Conservation (phyloP, 2,329 filamentous ascomycete genomes). For the Fusarium anguioides region DNA sequence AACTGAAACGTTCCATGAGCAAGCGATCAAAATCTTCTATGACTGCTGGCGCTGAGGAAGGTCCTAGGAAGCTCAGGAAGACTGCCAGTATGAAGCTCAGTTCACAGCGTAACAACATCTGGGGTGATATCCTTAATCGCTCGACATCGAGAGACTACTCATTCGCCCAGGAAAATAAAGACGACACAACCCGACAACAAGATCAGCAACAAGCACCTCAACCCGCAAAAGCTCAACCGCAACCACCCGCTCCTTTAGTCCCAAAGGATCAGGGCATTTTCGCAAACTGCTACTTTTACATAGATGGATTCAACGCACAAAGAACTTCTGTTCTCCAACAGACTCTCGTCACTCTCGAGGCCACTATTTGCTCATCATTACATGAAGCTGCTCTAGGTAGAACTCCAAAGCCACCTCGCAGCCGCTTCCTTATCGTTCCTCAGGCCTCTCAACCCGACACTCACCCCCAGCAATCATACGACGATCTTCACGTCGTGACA, state of each 20-base stretch:
- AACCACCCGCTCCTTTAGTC: constrained; percentile 16
- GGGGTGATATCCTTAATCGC: constrained; percentile 83
- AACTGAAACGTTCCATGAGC: constrained; percentile 60
- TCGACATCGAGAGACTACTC: constrained; percentile 52
- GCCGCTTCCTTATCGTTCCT: constrained; percentile 66
- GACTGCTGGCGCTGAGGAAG: constrained; percentile 60
- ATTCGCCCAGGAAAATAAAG: constrained; percentile 42
- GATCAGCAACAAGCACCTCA: constrained; percentile 17
- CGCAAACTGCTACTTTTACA: constrained; percentile 66
- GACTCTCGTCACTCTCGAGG: constrained; percentile 61
- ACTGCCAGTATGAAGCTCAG: constrained; percentile 86
- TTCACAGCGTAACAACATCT: constrained; percentile 84
- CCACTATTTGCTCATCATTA: constrained; percentile 56
- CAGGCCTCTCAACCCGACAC: constrained; percentile 60
- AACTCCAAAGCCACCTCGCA: constrained; percentile 45
- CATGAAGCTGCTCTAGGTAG: constrained; percentile 53
- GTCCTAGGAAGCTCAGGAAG: constrained; percentile 84
- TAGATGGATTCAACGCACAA: constrained; percentile 67
- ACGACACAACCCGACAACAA: constrained; percentile 10
- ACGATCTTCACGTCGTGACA: constrained; percentile 70
- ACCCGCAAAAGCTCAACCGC: constrained; percentile 4
- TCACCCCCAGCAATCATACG: constrained; percentile 54
- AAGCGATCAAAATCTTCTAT: constrained; percentile 69
- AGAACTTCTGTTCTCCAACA: constrained; percentile 61
- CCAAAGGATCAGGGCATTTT: constrained; percentile 58